Base-by-base conservation (phyloP, 2,329 filamentous ascomycete species). In the Verticillium klebahnii region DNA sequence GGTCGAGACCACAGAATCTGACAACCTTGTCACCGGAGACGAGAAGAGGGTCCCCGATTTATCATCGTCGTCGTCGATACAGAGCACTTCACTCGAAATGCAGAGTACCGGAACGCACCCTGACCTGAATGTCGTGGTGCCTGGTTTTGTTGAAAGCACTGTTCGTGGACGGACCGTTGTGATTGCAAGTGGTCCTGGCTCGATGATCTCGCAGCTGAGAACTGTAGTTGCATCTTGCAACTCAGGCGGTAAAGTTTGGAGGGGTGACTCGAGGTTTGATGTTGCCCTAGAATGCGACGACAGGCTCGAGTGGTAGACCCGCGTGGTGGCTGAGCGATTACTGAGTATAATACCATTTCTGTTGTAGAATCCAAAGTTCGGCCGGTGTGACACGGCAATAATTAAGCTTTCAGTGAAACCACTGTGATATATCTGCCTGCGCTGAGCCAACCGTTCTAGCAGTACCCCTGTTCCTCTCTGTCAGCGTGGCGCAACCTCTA, bases 271-370 rank as follows among this genome's bases (percentile, higher is more conserved):
- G 66, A 77, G 78, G 40, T 83, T 76, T 59, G 80, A 87, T 68
- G 84, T 89, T 1, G 71, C 75, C 59, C 73, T 89, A 40, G 73
- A 84, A 36, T 86, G 83, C 69, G 86, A 89, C 72, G 84, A 88
- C 72, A 78, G 86, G 56, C 70, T 88, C 59, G 84, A 85, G 69
- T 81, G 45, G 45, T 52, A 52, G 45, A 9, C 7, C 4, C 2
- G 7, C 19, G 37, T 25, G 9, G 23, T 29, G 19, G 4, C 8
- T 31, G 5, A 40, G 50, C 19, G 19, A 54, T 23, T 9, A 54
- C 15, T 19, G 15, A 15, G 11, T 3, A 5, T n/a, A 4, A 23
- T 23, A 52, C 7, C 45, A 52, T 23, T 25, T 50, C 19, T 23
- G 45, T 36, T 36, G 11, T 1, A 14, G 23, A 7, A 14, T 11